Evolutionary conservation across 2,329 filamentous ascomycete species (phyloP).

Genomic region (Fusarium sp.): DNA sequence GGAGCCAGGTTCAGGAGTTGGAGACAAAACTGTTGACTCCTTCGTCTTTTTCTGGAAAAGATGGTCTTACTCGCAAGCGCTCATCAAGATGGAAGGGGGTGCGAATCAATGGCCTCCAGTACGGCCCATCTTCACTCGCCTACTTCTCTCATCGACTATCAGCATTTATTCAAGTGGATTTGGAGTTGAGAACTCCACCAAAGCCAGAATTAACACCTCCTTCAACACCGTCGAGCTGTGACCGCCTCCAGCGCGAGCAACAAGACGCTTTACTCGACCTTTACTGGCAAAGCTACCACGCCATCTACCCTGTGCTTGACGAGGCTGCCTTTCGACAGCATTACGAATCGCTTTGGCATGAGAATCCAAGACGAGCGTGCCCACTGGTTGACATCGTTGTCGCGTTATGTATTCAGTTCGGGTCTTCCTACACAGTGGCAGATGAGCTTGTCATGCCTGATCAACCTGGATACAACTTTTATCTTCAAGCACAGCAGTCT

Average conservation of each 20-base stretch:
- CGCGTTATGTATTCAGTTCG: constrained; percentile 63
- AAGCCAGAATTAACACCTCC: not conserved
- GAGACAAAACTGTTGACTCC: constrained; percentile 28
- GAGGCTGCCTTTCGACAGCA: constrained; percentile 40
- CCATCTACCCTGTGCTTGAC: constrained; percentile 51
- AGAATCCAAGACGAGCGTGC: constrained; percentile 53
- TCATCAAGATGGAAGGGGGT: constrained; percentile 25
- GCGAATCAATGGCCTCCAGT: constrained; percentile 13
- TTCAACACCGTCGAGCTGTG: not conserved
- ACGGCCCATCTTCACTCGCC: constrained; percentile 39
- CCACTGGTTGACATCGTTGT: constrained; percentile 64
- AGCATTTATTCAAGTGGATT: constrained; percentile 21
- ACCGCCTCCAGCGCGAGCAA: constrained; percentile 51
- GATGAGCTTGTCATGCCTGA: constrained; percentile 49
- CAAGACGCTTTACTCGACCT: constrained; percentile 60
- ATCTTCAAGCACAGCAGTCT: constrained; percentile 57
- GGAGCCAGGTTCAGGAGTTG: constrained; percentile 36
- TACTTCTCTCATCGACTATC: constrained; percentile 42
- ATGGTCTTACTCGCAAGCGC: not conserved
- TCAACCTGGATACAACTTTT: constrained; percentile 55
- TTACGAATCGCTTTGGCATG: constrained; percentile 40
- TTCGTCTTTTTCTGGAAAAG: not conserved
- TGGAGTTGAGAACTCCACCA: not conserved
- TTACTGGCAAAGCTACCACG: constrained; percentile 61
- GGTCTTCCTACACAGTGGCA: constrained; percentile 43